Conservation (phyloP, 2,329 filamentous ascomycete species). For the Dothideomycetes sp. region DNA sequence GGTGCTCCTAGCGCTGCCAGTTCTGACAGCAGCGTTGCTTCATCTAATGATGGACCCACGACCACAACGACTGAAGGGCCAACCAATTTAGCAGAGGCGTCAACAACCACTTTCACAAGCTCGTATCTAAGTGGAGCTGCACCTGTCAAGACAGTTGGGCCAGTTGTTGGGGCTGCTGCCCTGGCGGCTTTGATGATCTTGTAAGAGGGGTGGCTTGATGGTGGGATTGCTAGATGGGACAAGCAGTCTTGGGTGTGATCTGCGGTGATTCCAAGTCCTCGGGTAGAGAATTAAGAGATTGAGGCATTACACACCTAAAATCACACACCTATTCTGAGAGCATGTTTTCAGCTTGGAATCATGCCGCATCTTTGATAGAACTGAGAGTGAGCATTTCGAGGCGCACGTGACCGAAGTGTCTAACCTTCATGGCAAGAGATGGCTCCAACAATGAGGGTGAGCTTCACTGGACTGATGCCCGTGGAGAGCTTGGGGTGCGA, state of each 20-base stretch:
- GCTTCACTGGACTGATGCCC: no score
- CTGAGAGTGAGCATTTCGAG: no score
- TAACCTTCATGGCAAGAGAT: no score
- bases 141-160: neutral
- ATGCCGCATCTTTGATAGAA: slow-evolving; percentile 2
- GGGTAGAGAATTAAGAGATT: slow-evolving; percentile 6
- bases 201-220: no score
- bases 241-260: neutral
- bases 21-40: slow-evolving; percentile 8
- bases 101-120: neutral
- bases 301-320: neutral
- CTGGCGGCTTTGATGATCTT: neutral
- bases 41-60: no score
- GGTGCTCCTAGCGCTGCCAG: slow-evolving; percentile 11
- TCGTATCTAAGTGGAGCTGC: no score
- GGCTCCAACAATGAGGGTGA: no score
- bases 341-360: neutral
- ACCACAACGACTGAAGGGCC: no score
- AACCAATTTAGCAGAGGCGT: no score
- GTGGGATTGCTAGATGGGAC: no score
- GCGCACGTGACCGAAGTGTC: no score
- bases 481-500: no score
- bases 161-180: neutral
- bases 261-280: neutral
- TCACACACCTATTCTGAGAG: neutral